A percentile compares a stretch with the other conserved stretches of the same genome.
Conservation (phyloP, 2,329 filamentous ascomycete genomes). For the Verticillium isaacii region DNA sequence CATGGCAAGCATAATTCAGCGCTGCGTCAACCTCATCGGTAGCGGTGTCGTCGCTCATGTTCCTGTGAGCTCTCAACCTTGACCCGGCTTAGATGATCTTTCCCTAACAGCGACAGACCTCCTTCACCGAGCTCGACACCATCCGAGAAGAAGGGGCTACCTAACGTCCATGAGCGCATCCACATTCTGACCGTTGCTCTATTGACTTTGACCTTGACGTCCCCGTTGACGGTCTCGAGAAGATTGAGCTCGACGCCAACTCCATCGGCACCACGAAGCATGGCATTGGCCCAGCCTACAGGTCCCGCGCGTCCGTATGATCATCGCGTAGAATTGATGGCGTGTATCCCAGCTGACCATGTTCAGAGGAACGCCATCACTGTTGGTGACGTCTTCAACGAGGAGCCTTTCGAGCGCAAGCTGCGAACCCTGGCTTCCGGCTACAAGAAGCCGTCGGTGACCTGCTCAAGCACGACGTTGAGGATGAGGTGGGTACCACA, state of each 20-base stretch:
- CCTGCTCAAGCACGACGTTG: constrained; percentile 59
- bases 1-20: background rate
- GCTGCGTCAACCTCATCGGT: background rate
- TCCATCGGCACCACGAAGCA: constrained; percentile 2
- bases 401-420: constrained; percentile 61
- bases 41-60: background rate
- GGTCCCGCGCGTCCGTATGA: constrained; percentile 44
- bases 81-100: background rate
- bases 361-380: constrained; percentile 54
- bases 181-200: constrained; percentile 61
- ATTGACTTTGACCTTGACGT: constrained; percentile 62
- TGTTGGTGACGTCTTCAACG: constrained; percentile 63
- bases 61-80: background rate
- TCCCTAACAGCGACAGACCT: background rate
- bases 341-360: constrained; percentile 16
- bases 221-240: constrained; percentile 65
- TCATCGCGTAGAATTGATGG: background rate
- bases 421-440: constrained; percentile 55
- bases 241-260: constrained; percentile 39
- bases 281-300: constrained; percentile 5
- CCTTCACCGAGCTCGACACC: background rate
- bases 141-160: constrained; percentile 22
- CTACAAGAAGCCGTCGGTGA: constrained; percentile 65
- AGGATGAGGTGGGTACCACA: constrained; percentile 55
- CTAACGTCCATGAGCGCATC: constrained; percentile 40